Evolutionary conservation across 768 basidiomycete species (phyloP), one percentile per base, ranked within the genome.

Genomic region (Termitomyces sp.): DNA sequence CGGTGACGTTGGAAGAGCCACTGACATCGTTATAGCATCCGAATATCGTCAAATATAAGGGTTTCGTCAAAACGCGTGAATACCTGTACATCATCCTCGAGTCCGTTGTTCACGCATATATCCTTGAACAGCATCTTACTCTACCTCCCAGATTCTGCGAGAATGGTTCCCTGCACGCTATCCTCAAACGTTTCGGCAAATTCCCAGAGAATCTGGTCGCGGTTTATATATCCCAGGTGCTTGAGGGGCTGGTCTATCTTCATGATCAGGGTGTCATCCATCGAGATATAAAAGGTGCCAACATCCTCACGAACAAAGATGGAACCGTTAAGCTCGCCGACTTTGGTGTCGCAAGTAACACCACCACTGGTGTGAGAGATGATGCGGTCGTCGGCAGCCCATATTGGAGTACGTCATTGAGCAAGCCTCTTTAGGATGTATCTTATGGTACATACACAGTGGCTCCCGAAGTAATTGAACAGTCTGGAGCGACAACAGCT

Each of bases 231-330:
- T 92, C 91, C 44, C 97, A 99, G 74, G 93, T 98, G 24, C 81
- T 99, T 32, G 91, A 96, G 66, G 97, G 97, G 1, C 81, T 99
- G 34, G 88, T 95, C 48, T 99, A 99, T 70, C 85, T 99, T 20
- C 97, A 99, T 68, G 96, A 98, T 64, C 96, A 98, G 77, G 97
- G 97, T 79, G 97, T 99, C 60, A 98, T 99, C 65, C 97, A 99
- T 71, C 83, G 97, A 33, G 97, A 99, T 67, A 98, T 99, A 78
- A 99, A 99, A 71, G 97, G 97, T 36, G 96, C 97, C 14, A 99
- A 99, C 64, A 97, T 99, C 68, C 79, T 99, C 45, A 98, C 97
- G 20, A 98, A 97, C 71, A 99, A 99, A 75, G 96, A 98, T 75
- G 97, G 97, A 7, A 90, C 88, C 22, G 95, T 99, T 58, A 99